Base-by-base conservation (phyloP, 2,329 filamentous ascomycete genomes). In the Sphaerulina populicola region DNA sequence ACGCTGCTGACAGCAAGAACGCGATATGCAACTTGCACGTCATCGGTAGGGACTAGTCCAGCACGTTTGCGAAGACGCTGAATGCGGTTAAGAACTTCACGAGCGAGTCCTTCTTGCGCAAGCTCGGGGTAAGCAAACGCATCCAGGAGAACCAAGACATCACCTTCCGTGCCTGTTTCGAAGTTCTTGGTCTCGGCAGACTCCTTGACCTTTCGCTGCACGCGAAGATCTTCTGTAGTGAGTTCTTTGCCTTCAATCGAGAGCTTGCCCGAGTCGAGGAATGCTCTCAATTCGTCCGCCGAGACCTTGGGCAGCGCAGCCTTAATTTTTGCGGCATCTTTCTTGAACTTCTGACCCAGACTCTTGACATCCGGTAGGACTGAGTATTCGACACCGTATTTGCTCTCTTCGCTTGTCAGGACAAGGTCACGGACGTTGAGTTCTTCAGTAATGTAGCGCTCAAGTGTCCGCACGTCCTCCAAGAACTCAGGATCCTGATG, bases 261-360 rank as follows among this genome's bases (percentile, higher is more conserved):
- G 44, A 97, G 87, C 63, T 79, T 82, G 65, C 85, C 86, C 12
- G 81, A 78, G 38, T 78, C 72, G 37, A 93, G 75, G 67, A 89
- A 98, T 36, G 75, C 73, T 67, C 90, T 87, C 54, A 95, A 88
- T 60, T 95, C 80, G 9, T 87, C 81, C 60, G 83, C 90, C 15
- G 79, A 86, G 44, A 98, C 74, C 36, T 72, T 76, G 5, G 90
- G 90, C 41, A 98, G 74, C 2, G 87, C 89, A 72, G 91, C 94
- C 76, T 94, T 94, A 60, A 97, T 89, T 66, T 85, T 88, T 58
- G 83, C 81, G 58, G 89, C 87, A 64, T 96, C 90, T 72, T 95
- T 96, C 77, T 94, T 94, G 61, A 97, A 78, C 74, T 97, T 97
- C 79, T 95, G 95, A 58, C 93, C 93, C 12, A 98, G 77, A 2